Percentiles rank a stretch among this genome's conserved stretches.
These are phyloP conservation scores for Trichosanthes cucumerina DNA, from an alignment of 306 rosid species.

Conservation along the genomic window DNA sequence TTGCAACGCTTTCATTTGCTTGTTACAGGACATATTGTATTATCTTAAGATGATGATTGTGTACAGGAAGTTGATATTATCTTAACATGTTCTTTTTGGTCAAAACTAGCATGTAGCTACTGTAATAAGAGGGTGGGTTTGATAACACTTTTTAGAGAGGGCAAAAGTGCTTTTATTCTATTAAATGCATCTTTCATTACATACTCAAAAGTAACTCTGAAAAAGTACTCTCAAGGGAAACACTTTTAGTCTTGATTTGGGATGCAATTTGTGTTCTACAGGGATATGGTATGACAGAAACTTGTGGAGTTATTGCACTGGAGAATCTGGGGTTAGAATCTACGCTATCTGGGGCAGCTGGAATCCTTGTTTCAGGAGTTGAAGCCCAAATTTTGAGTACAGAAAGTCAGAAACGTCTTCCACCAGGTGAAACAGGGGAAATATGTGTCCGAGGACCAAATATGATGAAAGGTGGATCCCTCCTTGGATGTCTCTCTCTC, in stretches of 20 bases:
- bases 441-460: constrained; percentile 30
- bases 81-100: not conserved
- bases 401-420: constrained; percentile 22
- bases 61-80: not conserved
- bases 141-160: not conserved
- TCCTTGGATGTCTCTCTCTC: not conserved
- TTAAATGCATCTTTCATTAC: not conserved
- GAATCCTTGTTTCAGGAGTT: constrained; percentile 22
- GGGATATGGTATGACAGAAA: constrained; percentile 50
- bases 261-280: not conserved
- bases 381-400: constrained; percentile 26
- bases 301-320: constrained; percentile 21
- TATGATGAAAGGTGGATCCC: constrained; percentile 30
- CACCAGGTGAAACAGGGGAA: constrained; percentile 37
- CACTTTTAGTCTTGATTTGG: not conserved
- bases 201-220: not conserved
- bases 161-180: not conserved
- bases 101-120: not conserved
- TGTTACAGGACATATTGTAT: not conserved
- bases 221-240: too few species aligned
- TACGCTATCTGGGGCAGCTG: constrained; percentile 21
- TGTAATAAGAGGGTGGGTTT: not conserved
- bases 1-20: not conserved
- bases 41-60: not conserved
- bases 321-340: constrained; percentile 16